Percentiles rank a stretch among this genome's conserved stretches.
These are phyloP conservation scores for Hypholoma sublateritium DNA, from an alignment of 768 basidiomycete species.

Conservation along the genomic window DNA sequence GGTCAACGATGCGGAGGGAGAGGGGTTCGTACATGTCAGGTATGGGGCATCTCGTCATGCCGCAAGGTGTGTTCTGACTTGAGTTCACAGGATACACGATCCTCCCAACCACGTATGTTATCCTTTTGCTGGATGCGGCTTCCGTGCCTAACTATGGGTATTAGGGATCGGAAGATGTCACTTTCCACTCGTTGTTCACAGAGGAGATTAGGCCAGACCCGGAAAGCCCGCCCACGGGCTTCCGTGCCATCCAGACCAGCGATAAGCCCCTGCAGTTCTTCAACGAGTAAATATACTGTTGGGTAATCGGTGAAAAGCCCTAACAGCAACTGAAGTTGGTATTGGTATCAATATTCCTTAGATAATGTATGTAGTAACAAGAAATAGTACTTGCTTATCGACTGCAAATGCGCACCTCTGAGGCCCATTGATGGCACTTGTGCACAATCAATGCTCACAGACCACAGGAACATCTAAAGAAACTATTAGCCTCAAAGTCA, in stretches of 20 bases:
- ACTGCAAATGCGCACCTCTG: no score
- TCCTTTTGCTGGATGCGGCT: neutral
- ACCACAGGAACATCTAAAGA: no score
- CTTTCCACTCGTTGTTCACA: slow-evolving; percentile 72
- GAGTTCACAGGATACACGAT: slow-evolving; percentile 61
- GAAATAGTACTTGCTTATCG: neutral
- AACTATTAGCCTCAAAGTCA: neutral
- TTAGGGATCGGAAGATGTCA: slow-evolving; percentile 65
- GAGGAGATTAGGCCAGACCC: slow-evolving; percentile 50
- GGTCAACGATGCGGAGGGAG: slow-evolving; percentile 58
- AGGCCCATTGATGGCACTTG: no score
- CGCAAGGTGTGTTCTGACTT: neutral
- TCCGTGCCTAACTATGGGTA: neutral
- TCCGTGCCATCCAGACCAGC: slow-evolving; percentile 62
- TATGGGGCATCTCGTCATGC: slow-evolving; percentile 27
- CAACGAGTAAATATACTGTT: slow-evolving; percentile 48
- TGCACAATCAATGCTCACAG: no score
- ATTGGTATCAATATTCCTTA: no score
- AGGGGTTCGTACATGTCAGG: slow-evolving; percentile 74
- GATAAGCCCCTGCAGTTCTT: slow-evolving; percentile 68
- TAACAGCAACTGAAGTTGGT: no score
- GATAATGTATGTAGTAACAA: neutral
- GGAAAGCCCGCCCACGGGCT: slow-evolving; percentile 52
- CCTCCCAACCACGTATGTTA: slow-evolving; percentile 64
- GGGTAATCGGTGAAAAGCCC: no score